phyloP scores from a whole-genome alignment of 2,329 filamentous ascomycete genomes.

The Aureobasidium pullulans region DNA sequence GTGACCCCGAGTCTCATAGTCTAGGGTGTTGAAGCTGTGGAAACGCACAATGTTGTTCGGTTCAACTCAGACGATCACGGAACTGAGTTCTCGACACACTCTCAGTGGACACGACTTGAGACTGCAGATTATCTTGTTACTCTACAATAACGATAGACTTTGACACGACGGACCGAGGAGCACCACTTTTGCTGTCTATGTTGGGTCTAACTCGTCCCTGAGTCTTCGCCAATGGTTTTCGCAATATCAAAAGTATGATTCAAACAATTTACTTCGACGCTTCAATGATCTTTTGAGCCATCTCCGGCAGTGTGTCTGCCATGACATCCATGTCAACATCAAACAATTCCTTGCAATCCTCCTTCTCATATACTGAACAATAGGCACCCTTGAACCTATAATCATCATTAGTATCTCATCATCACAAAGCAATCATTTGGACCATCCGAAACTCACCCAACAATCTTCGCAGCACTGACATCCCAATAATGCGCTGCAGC shows the following conservation, averaged over 20 bases:
- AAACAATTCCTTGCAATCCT: conserved; percentile 45
- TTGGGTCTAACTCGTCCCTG: too few species aligned
- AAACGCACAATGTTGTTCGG: too few species aligned
- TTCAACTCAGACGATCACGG: too few species aligned
- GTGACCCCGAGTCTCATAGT: too few species aligned
- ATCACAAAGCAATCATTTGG: neutral
- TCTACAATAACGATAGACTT: too few species aligned
- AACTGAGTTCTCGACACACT: too few species aligned
- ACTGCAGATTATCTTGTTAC: too few species aligned
- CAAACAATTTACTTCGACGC: neutral
- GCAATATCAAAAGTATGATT: neutral
- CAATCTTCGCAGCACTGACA: conserved; percentile 42
- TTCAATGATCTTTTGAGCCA: conserved; percentile 37
- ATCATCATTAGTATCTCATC: neutral
- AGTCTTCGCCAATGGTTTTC: too few species aligned
- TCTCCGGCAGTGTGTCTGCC: conserved; percentile 38
- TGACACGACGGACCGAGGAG: too few species aligned
- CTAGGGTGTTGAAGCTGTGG: neutral
- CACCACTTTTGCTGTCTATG: too few species aligned
- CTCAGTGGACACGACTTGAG: too few species aligned
- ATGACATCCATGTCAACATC: conserved; percentile 44
- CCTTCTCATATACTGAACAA: conserved; percentile 46
- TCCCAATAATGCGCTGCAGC: conserved; percentile 56
- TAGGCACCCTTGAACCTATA: conserved; percentile 44
- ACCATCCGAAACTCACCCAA: neutral